A percentile compares a stretch with the other conserved stretches of the same genome.
Conservation (phyloP, 805 yeast genomes). For the Ogataea nonfermentans region DNA sequence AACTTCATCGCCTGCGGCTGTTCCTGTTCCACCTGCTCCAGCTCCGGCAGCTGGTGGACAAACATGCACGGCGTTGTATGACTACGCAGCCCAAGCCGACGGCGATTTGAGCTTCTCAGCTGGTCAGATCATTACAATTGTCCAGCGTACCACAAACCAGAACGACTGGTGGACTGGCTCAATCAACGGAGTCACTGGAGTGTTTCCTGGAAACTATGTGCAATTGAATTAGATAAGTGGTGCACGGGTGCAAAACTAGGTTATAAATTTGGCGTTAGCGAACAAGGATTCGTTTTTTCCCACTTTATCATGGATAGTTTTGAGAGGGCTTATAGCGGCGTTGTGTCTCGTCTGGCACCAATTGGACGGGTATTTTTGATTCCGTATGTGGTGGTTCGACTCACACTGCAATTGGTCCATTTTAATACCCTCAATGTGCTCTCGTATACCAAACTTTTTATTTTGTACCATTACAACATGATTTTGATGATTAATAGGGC, state of each 20-base stretch:
- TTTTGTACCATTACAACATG: slow-evolving; percentile 25
- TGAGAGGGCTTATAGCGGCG: slow-evolving; percentile 2
- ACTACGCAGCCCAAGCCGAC: slow-evolving; percentile 86
- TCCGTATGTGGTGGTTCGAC: slow-evolving; percentile 27
- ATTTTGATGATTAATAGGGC: slow-evolving; percentile 27
- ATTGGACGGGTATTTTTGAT: slow-evolving; percentile 24
- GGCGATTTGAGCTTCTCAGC: slow-evolving; percentile 89
- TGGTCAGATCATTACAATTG: slow-evolving; percentile 80
- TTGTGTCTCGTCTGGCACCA: slow-evolving; percentile 13
- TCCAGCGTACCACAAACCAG: slow-evolving; percentile 76
- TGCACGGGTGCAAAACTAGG: slow-evolving; percentile 1
- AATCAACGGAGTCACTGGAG: slow-evolving; percentile 80
- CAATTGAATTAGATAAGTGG: slow-evolving; percentile 48
- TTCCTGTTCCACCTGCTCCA: slow-evolving; percentile 1
- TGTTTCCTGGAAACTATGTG: slow-evolving; percentile 96
- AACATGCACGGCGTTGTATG: slow-evolving; percentile 87
- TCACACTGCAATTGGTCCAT: slow-evolving; percentile 21
- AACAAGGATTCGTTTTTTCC: slow-evolving; percentile 11
- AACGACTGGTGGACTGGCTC: slow-evolving; percentile 99
- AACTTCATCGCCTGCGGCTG: slow-evolving; percentile 37
- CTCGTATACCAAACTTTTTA: slow-evolving; percentile 18
- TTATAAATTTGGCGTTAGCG: slow-evolving; percentile 6
- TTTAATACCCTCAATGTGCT: slow-evolving; percentile 17
- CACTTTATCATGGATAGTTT: slow-evolving; percentile 12
- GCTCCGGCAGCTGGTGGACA: slow-evolving; percentile 35